Percentiles rank a stretch among this genome's conserved stretches.
phyloP scores from a whole-genome alignment of 2,329 filamentous ascomycete genomes.

The Neurospora crassa region DNA sequence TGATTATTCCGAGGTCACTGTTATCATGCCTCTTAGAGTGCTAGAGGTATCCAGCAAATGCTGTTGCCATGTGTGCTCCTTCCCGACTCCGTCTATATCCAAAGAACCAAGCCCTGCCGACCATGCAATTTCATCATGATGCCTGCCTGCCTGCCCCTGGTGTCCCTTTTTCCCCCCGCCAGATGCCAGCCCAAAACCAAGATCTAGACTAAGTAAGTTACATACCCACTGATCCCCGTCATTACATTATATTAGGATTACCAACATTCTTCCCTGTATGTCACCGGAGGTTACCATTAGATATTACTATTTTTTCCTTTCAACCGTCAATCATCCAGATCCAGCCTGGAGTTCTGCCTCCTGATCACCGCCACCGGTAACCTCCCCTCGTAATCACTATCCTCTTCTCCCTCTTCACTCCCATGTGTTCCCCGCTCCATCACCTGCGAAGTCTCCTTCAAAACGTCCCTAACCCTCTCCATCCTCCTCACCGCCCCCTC shows the following conservation, averaged over 20 bases:
- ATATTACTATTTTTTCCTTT: background rate
- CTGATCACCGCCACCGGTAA: background rate
- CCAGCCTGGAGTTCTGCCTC: background rate
- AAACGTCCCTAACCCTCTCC: conserved; percentile 55
- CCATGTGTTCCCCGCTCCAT: no score
- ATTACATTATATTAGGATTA: background rate
- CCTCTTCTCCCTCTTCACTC: background rate
- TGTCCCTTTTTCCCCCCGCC: background rate
- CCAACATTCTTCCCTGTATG: background rate
- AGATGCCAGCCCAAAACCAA: background rate
- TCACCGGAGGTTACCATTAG: background rate
- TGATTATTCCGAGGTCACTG: background rate
- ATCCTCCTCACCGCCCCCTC: conserved; percentile 64
- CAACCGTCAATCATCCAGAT: background rate
- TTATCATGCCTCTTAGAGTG: background rate
- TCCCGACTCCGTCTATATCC: background rate
- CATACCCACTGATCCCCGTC: background rate
- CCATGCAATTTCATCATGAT: background rate
- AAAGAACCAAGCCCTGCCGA: background rate
- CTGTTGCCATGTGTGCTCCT: background rate
- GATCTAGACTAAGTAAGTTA: background rate
- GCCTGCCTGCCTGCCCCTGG: background rate
- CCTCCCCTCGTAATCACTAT: background rate
- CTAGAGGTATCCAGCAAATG: background rate
- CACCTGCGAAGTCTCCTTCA: conserved; percentile 2